phyloP scores from a whole-genome alignment of 345 rosid species.

The rapeseed (Brassica napus) region Da-Ae NC_063452.1:56936001-56936500 shows the following conservation, averaged over 20 bases:
- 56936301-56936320: constrained; percentile 12
- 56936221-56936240: constrained; percentile 6
- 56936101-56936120: too few relatives aligned
- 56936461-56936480: constrained; percentile 1
- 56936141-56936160: too few relatives aligned
- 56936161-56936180: too few relatives aligned
- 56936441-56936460: constrained; percentile 25
- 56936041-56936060: too few relatives aligned
- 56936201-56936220: constrained; percentile 11
- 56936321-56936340: neutral
- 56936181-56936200: constrained; percentile 5
- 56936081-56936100: too few relatives aligned
- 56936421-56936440: constrained; percentile 14
- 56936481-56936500: constrained; percentile 16
- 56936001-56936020: too few relatives aligned
- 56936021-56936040: too few relatives aligned
- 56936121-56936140: too few relatives aligned
- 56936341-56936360: constrained; percentile 31
- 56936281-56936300: neutral
- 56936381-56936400: constrained; percentile 9
- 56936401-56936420: constrained; percentile 1
- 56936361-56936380: constrained; percentile 37
- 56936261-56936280: neutral
- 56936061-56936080: too few relatives aligned
- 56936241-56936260: neutral